Percentiles rank a stretch among this genome's conserved stretches.
phyloP scores from a whole-genome alignment of 495 filamentous ascomycete genomes.

The Penicillium waksmanii region DNA sequence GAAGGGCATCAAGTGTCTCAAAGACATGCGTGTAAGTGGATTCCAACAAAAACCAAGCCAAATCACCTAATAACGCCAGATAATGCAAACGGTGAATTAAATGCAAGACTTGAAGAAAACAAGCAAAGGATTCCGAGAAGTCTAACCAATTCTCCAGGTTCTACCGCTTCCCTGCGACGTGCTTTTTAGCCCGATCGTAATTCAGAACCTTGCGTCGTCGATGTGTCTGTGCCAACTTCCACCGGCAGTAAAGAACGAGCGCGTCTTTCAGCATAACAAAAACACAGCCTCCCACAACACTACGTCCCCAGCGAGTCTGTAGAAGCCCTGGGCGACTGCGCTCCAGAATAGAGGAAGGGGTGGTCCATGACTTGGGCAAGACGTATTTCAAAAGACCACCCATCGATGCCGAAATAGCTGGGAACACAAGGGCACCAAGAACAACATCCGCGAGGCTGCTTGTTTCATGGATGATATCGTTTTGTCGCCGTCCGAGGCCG shows the following conservation, averaged over 20 bases:
- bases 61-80: constrained; percentile 26
- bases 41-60: constrained; percentile 14
- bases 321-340: constrained; percentile 60
- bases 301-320: constrained; percentile 77
- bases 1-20: constrained; percentile 27
- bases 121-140: background rate
- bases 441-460: constrained; percentile 57
- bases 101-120: background rate
- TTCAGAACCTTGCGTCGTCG: constrained; percentile 68
- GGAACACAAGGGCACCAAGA: constrained; percentile 66
- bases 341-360: constrained; percentile 42
- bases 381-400: constrained; percentile 67
- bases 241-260: constrained; percentile 73
- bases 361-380: constrained; percentile 67
- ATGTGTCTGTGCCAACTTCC: constrained; percentile 71
- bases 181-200: constrained; percentile 55
- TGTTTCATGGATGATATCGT: constrained; percentile 55
- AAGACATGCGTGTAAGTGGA: constrained; percentile 17
- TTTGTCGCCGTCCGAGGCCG: constrained; percentile 41
- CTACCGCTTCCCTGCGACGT: constrained; percentile 26
- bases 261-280: constrained; percentile 80
- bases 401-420: constrained; percentile 63
- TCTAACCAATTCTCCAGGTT: background rate
- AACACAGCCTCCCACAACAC: constrained; percentile 76
- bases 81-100: constrained; percentile 28